Evolutionary conservation across 1,139 yeast genomes (phyloP).

Genomic region (Debaryomyces sp.): DNA sequence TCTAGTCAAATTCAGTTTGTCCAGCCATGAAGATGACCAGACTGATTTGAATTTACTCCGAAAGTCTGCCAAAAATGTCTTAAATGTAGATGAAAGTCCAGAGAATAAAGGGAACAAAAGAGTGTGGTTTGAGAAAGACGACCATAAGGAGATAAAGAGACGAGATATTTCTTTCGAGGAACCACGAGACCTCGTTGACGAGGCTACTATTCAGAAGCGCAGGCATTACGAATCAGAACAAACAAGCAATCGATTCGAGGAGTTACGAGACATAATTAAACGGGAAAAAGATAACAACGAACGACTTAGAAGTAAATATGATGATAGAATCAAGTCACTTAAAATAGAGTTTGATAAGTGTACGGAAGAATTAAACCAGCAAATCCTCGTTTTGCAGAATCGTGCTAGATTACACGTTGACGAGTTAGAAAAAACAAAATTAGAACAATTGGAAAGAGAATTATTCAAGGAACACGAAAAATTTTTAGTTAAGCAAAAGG

Average conservation of each 20-base stretch:
- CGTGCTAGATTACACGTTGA: background rate
- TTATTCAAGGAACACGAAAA: slow-evolving; percentile 11
- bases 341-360: slow-evolving; percentile 6
- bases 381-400: slow-evolving; percentile 7
- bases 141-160: background rate
- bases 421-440: slow-evolving; percentile 8
- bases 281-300: background rate
- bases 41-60: slow-evolving; percentile 14
- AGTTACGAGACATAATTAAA: background rate
- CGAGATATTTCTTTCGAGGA: background rate
- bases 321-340: slow-evolving; percentile 5
- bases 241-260: background rate
- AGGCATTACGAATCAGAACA: slow-evolving; percentile 3
- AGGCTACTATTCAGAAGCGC: background rate
- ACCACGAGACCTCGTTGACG: background rate
- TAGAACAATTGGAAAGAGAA: slow-evolving; percentile 9
- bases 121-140: slow-evolving; percentile 12
- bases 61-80: slow-evolving; percentile 16
- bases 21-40: slow-evolving; percentile 12
- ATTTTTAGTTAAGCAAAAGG: slow-evolving; percentile 9
- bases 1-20: slow-evolving; percentile 14
- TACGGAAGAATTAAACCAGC: slow-evolving; percentile 4
- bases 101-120: slow-evolving; percentile 9
- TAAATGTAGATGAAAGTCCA: slow-evolving; percentile 12
- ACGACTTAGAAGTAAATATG: slow-evolving; percentile 3